These are phyloP conservation scores for Neurospora tetraspora DNA, from an alignment of 495 filamentous ascomycete genomes.

Conservation along the genomic window DNA sequence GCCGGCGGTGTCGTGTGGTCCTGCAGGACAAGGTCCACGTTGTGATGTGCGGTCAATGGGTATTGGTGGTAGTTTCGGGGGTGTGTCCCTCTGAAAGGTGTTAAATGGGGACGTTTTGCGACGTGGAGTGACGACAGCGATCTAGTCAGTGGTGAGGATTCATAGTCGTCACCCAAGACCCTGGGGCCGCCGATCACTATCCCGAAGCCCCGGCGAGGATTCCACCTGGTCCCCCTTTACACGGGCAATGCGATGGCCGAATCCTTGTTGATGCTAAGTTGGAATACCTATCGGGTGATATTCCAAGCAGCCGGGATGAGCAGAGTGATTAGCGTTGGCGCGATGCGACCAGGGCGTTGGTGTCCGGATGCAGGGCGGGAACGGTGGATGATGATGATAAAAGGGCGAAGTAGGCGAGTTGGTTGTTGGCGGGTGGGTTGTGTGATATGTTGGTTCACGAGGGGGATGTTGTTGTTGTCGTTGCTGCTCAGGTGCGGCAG, in stretches of 20 bases:
- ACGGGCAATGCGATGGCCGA: not conserved
- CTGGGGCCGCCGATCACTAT: conserved; percentile 8
- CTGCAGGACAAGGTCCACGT: not conserved
- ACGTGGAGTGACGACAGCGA: conserved; percentile 15
- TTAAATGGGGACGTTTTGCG: conserved; percentile 2
- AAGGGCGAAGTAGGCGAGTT: not conserved
- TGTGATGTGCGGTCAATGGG: not conserved
- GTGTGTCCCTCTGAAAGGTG: too few species aligned
- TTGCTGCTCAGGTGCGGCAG: not conserved
- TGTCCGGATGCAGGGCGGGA: not conserved
- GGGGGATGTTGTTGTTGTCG: not conserved
- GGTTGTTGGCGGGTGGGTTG: not conserved
- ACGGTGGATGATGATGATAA: not conserved
- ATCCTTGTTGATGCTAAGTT: not conserved
- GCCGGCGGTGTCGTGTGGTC: conserved; percentile 2
- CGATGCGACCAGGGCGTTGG: not conserved
- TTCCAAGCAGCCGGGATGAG: not conserved
- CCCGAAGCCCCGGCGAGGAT: not conserved
- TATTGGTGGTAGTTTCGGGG: not conserved
- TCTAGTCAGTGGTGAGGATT: conserved; percentile 24
- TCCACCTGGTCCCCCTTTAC: not conserved
- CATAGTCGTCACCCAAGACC: conserved; percentile 23
- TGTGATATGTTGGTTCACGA: not conserved
- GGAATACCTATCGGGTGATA: not conserved
- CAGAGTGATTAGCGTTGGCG: not conserved